A percentile compares a stretch with the other conserved stretches of the same genome.
These are phyloP conservation scores for Neurospora tetraspora DNA, from an alignment of 495 filamentous ascomycete species.

Conservation along the genomic window DNA sequence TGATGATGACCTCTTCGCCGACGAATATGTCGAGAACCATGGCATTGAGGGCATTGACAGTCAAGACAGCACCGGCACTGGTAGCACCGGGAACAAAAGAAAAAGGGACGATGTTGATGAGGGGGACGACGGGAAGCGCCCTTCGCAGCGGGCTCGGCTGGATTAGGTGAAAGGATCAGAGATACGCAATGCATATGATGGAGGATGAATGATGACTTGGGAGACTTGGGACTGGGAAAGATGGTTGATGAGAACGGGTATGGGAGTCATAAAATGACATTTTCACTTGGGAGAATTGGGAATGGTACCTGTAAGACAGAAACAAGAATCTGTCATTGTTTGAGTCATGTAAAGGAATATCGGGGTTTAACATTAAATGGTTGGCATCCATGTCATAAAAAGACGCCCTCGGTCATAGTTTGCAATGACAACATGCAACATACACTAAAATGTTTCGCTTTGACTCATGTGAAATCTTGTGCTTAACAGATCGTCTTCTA, in stretches of 20 bases:
- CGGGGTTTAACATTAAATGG: no score
- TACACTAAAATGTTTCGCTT: background rate
- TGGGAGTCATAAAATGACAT: background rate
- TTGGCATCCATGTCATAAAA: background rate
- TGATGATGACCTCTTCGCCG: no score
- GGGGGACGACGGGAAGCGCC: background rate
- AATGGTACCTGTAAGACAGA: background rate
- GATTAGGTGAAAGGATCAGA: fast-evolving
- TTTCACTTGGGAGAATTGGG: background rate
- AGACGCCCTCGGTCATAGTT: background rate
- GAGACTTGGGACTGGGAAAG: background rate
- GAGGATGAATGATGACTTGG: background rate
- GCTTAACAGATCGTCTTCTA: no score
- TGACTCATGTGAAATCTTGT: background rate
- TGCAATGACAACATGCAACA: background rate
- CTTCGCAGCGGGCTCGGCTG: background rate
- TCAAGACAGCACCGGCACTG: background rate
- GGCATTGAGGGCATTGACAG: no score
- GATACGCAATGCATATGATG: no score
- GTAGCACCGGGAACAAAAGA: background rate
- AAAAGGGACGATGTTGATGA: background rate
- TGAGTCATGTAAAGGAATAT: background rate
- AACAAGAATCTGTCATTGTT: background rate
- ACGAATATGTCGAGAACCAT: no score
- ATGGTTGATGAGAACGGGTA: background rate